A percentile compares a stretch with the other conserved stretches of the same genome.
phyloP scores from a whole-genome alignment of 2,329 filamentous ascomycete genomes.

The Fonsecaea monophora region DNA sequence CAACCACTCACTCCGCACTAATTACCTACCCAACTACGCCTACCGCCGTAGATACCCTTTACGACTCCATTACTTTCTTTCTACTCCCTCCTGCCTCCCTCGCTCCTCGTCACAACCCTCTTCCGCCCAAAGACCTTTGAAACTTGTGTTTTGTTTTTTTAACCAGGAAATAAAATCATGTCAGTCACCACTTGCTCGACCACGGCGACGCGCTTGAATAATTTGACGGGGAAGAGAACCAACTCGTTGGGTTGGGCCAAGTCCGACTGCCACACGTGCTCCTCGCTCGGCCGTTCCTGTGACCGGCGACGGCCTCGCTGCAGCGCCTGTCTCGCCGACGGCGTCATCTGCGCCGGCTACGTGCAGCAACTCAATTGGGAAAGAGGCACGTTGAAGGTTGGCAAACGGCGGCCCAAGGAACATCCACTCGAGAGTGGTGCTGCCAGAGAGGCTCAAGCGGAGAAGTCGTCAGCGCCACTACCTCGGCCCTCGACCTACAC shows the following conservation, averaged over 20 bases:
- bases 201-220: constrained; percentile 18
- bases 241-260: constrained; percentile 40
- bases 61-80: background rate
- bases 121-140: too few relatives aligned
- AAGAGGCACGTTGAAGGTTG: constrained; percentile 22
- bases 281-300: constrained; percentile 29
- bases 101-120: too few relatives aligned
- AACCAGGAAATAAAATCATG: background rate
- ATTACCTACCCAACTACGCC: too few relatives aligned
- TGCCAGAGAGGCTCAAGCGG: background rate
- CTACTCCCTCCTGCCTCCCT: background rate
- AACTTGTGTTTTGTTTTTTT: too few relatives aligned
- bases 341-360: constrained; percentile 36
- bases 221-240: constrained; percentile 31
- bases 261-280: constrained; percentile 39
- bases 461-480: constrained; percentile 7
- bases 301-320: constrained; percentile 38
- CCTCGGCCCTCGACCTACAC: constrained; percentile 30
- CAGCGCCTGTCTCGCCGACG: constrained; percentile 34
- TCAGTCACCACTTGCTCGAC: constrained; percentile 14
- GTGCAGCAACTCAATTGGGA: constrained; percentile 39
- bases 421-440: background rate
- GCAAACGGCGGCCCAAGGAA: constrained; percentile 21
- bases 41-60: background rate
- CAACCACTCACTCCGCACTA: background rate